Base-by-base conservation (phyloP, 2,329 filamentous ascomycete genomes). In the Trichoderma citrinoviride region DNA sequence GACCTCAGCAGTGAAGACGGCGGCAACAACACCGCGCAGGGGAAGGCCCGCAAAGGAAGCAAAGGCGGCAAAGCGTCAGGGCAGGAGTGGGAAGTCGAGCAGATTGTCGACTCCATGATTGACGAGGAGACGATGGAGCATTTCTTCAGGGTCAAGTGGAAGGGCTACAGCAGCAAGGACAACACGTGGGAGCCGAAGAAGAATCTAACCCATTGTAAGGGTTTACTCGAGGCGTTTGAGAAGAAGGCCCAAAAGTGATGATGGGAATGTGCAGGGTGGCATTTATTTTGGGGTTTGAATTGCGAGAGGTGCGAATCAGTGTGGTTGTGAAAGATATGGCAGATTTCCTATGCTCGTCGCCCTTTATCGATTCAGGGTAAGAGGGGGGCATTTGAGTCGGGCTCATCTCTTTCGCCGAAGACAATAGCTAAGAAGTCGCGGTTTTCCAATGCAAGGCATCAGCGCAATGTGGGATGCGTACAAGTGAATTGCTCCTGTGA, bases 161-260 rank as follows among this genome's bases (percentile, higher is more conserved):
- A 80, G 68, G 81, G 80, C 0, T 86, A 77, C 61, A 57, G 75
- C 0, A 67, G 69, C 1, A 72, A 75, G 19, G 71, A 82, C 1
- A 84, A 81, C 65, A 85, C 83, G 0, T 87, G 84, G 85, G 84
- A 85, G 74, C 82, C 82, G 1, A 79, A 76, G 69, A 70, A 64
- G 19, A 80, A 84, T 64, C 69, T 86, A 19, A 61, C 56, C 0
- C 76, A 80, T 3, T 82, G 81, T 62, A 64, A 67, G 10, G 68
- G 69, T 2, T 67, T 79, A 1, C 68, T 84, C 37, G 69, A 70
- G 10, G 72, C 70, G 2, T 83, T 77, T 64, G 77, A 82, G 66
- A 69, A 56, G 10, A 65, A 61, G 25, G 41, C 27, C n/a, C 56
- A 65, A 17, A 19, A 53, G 8, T n/a, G 37, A 57, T 27, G 4